phyloP scores from a whole-genome alignment of 495 filamentous ascomycete species.

The Amniculicola lignicola region DNA sequence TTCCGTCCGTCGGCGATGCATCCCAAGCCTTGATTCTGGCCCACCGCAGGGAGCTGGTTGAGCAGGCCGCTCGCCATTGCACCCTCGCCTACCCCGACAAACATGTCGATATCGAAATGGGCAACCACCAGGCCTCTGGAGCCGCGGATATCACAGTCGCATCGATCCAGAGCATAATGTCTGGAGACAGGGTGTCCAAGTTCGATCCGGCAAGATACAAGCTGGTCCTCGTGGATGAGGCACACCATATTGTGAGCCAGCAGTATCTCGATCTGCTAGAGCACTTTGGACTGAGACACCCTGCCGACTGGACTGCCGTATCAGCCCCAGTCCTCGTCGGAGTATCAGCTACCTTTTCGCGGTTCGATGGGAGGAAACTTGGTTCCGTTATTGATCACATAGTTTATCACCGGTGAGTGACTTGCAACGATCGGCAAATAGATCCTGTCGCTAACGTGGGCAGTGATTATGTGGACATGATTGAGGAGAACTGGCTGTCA shows the following conservation, averaged over 20 bases:
- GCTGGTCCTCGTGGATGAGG: constrained; percentile 90
- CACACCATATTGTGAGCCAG: constrained; percentile 91
- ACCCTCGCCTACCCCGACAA: constrained; percentile 72
- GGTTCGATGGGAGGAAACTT: constrained; percentile 82
- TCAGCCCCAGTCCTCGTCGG: constrained; percentile 74
- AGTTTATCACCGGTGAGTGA: constrained; percentile 76
- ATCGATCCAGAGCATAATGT: constrained; percentile 77
- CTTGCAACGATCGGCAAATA: not conserved
- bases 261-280: constrained; percentile 68
- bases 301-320: constrained; percentile 39
- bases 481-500: constrained; percentile 77
- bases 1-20: constrained; percentile 56
- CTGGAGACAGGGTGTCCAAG: constrained; percentile 69
- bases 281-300: constrained; percentile 67
- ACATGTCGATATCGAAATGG: constrained; percentile 87
- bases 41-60: constrained; percentile 90
- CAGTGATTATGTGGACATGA: constrained; percentile 92
- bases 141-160: constrained; percentile 89
- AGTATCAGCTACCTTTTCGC: constrained; percentile 88
- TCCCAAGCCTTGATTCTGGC: constrained; percentile 86
- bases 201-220: constrained; percentile 82
- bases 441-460: too few relatives aligned
- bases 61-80: constrained; percentile 88
- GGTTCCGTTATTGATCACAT: constrained; percentile 91
- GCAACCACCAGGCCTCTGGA: constrained; percentile 66